These are phyloP conservation scores for Globisporangium splendens DNA, from an alignment of 352 stramenopile species.

Conservation along the genomic window DNA sequence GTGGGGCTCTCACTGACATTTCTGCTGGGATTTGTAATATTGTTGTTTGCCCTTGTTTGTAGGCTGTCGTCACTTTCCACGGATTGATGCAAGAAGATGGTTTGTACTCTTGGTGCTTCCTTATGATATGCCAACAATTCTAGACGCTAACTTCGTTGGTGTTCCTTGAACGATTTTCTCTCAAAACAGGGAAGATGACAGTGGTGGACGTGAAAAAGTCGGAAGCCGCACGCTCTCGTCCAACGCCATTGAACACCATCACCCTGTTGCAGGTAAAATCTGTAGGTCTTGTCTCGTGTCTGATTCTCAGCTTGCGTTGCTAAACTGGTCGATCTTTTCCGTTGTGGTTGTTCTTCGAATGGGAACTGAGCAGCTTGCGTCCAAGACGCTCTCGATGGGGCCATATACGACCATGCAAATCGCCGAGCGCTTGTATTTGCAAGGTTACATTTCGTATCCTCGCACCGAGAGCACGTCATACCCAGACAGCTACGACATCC, in stretches of 20 bases:
- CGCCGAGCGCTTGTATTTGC: slow-evolving; percentile 83
- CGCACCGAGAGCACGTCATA: slow-evolving; percentile 84
- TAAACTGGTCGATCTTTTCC: no score
- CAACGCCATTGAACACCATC: slow-evolving; percentile 65
- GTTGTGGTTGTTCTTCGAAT: no score
- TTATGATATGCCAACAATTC: background rate
- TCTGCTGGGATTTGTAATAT: no score
- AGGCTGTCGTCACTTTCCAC: slow-evolving; percentile 18
- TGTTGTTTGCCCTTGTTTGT: background rate
- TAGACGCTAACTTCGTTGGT: background rate
- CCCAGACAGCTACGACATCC: slow-evolving; percentile 83
- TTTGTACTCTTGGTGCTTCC: slow-evolving; percentile 2
- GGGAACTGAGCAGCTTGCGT: slow-evolving; percentile 35
- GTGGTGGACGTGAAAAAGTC: slow-evolving; percentile 28
- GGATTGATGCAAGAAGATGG: slow-evolving; percentile 57
- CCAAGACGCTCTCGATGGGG: slow-evolving; percentile 68
- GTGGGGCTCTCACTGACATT: no score
- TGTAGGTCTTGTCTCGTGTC: background rate
- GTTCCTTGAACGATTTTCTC: background rate
- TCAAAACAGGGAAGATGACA: slow-evolving; percentile 6
- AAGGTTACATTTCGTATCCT: slow-evolving; percentile 87
- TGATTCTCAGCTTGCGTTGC: background rate
- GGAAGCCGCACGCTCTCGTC: slow-evolving; percentile 22
- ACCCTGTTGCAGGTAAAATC: slow-evolving; percentile 39
- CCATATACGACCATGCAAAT: slow-evolving; percentile 68